Evolutionary conservation across 2,329 filamentous ascomycete species (phyloP).

Genomic region (Claviceps monticola): DNA sequence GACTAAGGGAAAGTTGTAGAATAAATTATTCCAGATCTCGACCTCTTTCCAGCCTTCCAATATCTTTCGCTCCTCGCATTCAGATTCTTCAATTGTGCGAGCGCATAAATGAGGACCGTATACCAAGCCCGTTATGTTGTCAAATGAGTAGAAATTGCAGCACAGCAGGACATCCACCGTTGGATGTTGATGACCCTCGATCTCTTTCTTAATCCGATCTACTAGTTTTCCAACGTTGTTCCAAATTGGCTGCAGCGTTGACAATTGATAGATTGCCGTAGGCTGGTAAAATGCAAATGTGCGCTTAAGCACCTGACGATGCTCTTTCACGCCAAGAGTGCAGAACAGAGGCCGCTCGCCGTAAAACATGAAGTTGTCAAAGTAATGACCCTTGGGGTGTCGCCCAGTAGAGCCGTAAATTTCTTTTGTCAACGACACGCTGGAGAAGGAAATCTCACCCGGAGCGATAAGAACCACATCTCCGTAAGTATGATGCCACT

Average conservation of each 20-base stretch:
- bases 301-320: slow-evolving; percentile 3
- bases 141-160: slow-evolving; percentile 5
- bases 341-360: slow-evolving; percentile 4
- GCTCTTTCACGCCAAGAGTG: slow-evolving; percentile 1
- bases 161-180: slow-evolving; percentile 1
- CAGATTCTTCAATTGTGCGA: background rate
- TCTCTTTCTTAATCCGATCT: background rate
- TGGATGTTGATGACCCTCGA: background rate
- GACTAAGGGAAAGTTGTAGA: slow-evolving; percentile 1
- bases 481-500: slow-evolving; percentile 4
- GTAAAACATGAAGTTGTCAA: slow-evolving; percentile 3
- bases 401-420: slow-evolving; percentile 5
- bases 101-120: slow-evolving; percentile 3
- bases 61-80: slow-evolving; percentile 3
- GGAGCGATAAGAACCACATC: slow-evolving; percentile 4
- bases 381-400: slow-evolving; percentile 5
- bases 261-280: background rate
- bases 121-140: slow-evolving; percentile 3
- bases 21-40: slow-evolving; percentile 4
- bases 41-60: slow-evolving; percentile 2
- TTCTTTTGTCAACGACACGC: background rate
- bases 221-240: background rate
- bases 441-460: slow-evolving; percentile 4
- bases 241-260: background rate
- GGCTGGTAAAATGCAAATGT: slow-evolving; percentile 4